These are phyloP conservation scores for Hippophae gyantsensis DNA, from an alignment of 306 rosid species.

Conservation along the genomic window DNA sequence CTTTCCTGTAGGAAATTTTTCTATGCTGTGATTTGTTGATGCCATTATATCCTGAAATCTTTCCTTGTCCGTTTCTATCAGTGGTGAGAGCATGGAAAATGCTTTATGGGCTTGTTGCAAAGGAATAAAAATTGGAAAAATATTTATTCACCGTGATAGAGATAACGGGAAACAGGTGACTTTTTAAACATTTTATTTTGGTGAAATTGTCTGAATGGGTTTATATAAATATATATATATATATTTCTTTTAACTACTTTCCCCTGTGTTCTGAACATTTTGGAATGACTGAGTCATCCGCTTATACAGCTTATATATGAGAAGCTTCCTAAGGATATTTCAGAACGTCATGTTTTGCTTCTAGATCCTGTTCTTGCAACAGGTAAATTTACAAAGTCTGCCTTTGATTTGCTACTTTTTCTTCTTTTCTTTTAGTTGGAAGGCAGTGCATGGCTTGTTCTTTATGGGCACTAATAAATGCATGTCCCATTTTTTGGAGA, in stretches of 20 bases:
- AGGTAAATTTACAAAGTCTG: conserved; percentile 33
- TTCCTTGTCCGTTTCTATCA: conserved; percentile 28
- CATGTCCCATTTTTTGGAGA: too few relatives aligned
- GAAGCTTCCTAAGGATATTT: conserved; percentile 92
- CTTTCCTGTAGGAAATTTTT: not conserved
- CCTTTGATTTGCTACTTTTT: not conserved
- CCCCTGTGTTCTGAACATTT: too few relatives aligned
- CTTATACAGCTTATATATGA: conserved; percentile 83
- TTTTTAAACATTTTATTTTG: not conserved
- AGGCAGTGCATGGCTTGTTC: not conserved
- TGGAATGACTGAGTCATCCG: too few relatives aligned
- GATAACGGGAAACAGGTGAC: conserved; percentile 86
- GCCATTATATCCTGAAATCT: not conserved
- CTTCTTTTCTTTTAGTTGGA: not conserved
- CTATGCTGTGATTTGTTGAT: too few relatives aligned
- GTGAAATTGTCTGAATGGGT: too few relatives aligned
- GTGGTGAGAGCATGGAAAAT: conserved; percentile 99
- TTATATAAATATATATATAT: too few relatives aligned
- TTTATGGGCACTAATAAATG: too few relatives aligned
- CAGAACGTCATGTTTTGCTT: conserved; percentile 96
- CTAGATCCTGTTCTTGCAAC: conserved; percentile 98
- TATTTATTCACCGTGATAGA: conserved; percentile 93
- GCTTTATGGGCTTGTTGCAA: conserved; percentile 97
- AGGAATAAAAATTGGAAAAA: conserved; percentile 97
- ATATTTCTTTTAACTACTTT: too few relatives aligned